phyloP scores from a whole-genome alignment of 805 yeast species.

The Tetrapisispora fleetii region DNA sequence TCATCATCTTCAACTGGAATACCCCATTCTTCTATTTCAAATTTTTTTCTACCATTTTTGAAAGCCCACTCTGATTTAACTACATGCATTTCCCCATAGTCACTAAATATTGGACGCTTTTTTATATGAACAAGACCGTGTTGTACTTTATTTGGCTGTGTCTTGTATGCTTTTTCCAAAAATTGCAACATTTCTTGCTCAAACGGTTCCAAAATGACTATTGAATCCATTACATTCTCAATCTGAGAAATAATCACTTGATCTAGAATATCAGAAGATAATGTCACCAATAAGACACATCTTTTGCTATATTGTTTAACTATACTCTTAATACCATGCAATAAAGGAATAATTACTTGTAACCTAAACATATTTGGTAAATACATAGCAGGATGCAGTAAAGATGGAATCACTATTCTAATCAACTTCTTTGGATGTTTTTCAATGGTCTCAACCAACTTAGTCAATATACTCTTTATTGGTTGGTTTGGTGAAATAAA shows the following conservation, averaged over 20 bases:
- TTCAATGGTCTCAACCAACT: slow-evolving; percentile 36
- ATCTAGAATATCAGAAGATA: slow-evolving; percentile 57
- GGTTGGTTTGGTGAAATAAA: slow-evolving; percentile 36
- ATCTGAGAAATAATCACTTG: slow-evolving; percentile 38
- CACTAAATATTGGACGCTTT: slow-evolving; percentile 60
- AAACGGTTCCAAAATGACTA: slow-evolving; percentile 72
- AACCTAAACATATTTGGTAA: slow-evolving; percentile 40
- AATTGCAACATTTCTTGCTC: slow-evolving; percentile 59
- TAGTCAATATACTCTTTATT: slow-evolving; percentile 26
- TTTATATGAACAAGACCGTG: slow-evolving; percentile 78
- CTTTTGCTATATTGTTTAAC: slow-evolving; percentile 37
- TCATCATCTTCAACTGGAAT: slow-evolving; percentile 89
- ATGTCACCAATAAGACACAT: slow-evolving; percentile 42
- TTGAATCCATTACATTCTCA: slow-evolving; percentile 56
- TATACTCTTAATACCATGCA: slow-evolving; percentile 49
- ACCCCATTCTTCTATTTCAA: slow-evolving; percentile 92
- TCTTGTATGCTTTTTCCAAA: slow-evolving; percentile 56
- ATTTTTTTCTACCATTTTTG: slow-evolving; percentile 69
- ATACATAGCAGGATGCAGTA: slow-evolving; percentile 71
- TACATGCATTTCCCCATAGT: slow-evolving; percentile 67
- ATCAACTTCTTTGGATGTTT: slow-evolving; percentile 40
- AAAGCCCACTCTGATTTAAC: slow-evolving; percentile 74
- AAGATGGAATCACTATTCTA: slow-evolving; percentile 64
- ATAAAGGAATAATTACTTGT: slow-evolving; percentile 44
- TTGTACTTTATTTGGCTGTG: slow-evolving; percentile 56